Evolutionary conservation across 1,139 yeast species (phyloP).

Genomic region (Pneumocystis jirovecii): DNA sequence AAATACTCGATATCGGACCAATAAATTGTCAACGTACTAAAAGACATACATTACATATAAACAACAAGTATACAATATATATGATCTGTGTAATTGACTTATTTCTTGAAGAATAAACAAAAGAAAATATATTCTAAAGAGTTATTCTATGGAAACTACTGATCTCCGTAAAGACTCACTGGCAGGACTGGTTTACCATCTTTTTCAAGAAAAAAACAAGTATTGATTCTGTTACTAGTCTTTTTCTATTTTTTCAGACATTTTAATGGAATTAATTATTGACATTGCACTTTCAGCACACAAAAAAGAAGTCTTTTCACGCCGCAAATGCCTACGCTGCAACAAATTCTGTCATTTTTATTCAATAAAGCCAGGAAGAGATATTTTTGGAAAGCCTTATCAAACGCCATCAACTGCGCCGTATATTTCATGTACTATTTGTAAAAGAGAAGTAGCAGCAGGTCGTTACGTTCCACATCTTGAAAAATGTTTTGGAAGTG

Average conservation of each 20-base stretch:
- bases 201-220: background rate
- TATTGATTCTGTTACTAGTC: background rate
- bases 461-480: conserved; percentile 85
- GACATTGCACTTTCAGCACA: background rate
- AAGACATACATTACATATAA: background rate
- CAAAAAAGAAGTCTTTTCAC: background rate
- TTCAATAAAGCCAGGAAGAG: background rate
- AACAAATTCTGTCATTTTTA: background rate
- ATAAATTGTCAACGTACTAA: background rate
- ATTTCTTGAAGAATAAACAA: background rate
- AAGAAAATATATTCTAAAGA: background rate
- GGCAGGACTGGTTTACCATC: background rate
- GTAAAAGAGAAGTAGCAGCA: conserved; percentile 78
- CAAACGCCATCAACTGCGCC: conserved; percentile 1
- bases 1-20: background rate
- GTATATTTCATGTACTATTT: conserved; percentile 66
- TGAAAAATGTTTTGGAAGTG: conserved; percentile 56
- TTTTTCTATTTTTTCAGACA: background rate
- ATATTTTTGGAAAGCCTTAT: background rate
- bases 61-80: background rate
- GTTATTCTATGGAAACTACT: background rate
- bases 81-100: background rate
- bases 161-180: background rate
- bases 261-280: background rate
- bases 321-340: background rate